Evolutionary conservation across 2,329 filamentous ascomycete species (phyloP).

Genomic region (Cercospora citrullina): DNA sequence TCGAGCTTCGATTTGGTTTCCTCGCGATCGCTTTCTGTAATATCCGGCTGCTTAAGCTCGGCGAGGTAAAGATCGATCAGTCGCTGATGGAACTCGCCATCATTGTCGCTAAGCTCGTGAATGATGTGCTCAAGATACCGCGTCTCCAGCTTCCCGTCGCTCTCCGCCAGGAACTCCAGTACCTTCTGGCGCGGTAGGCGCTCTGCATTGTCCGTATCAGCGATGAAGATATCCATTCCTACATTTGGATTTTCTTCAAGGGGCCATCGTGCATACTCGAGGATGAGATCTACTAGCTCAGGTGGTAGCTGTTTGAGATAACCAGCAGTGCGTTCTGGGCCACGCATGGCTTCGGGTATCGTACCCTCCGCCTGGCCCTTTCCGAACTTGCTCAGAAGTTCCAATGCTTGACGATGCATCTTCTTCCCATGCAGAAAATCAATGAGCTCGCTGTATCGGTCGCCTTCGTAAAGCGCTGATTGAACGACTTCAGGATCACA

Average conservation of each 20-base stretch:
- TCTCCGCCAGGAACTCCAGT: conserved; percentile 67
- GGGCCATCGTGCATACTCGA: conserved; percentile 91
- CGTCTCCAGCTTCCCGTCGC: conserved; percentile 71
- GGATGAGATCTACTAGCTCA: conserved; percentile 82
- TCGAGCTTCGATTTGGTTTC: conserved; percentile 61
- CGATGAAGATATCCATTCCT: conserved; percentile 90
- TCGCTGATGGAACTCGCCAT: conserved; percentile 82
- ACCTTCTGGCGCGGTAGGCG: conserved; percentile 77
- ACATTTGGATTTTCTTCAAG: conserved; percentile 68
- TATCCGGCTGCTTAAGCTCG: conserved; percentile 45
- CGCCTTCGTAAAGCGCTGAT: conserved; percentile 83
- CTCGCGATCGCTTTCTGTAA: conserved; percentile 39
- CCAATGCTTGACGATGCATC: conserved; percentile 82
- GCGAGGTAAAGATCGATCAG: conserved; percentile 72
- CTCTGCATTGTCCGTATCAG: conserved; percentile 93
- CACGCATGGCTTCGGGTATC: conserved; percentile 62
- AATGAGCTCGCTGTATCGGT: conserved; percentile 89
- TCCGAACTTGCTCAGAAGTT: conserved; percentile 79
- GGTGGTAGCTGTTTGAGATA: conserved; percentile 90
- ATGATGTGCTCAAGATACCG: conserved; percentile 90
- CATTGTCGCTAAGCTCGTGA: conserved; percentile 78
- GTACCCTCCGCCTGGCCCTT: conserved; percentile 51
- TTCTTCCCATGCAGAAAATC: conserved; percentile 97
- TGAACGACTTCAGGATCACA: conserved; percentile 95
- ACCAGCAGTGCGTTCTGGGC: conserved; percentile 77